Base-by-base conservation (phyloP, 768 basidiomycete genomes). In the Calocera viscosa region DNA sequence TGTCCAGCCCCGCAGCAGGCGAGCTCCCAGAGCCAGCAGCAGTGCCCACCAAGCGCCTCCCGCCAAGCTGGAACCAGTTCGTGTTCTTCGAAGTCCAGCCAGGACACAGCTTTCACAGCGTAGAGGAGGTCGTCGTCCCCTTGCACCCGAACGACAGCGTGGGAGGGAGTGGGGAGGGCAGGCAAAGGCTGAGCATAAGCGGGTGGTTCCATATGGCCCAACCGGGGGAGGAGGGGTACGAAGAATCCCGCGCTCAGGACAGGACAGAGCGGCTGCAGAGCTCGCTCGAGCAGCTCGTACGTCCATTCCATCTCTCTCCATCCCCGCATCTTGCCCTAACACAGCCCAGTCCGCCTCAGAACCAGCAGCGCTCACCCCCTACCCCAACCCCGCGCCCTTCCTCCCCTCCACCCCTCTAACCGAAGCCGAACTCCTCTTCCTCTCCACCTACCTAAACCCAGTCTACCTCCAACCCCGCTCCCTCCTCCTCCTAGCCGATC, bases 201-300 rank as follows among this genome's bases (percentile, higher is more conserved):
- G 95, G 95, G 7, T 98, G 95, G 95, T 98, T 97, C 78, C 95
- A 98, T 74, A 86, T 87, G 26, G 88, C 92, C 0, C 86, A 95
- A 72, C 86, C 89, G 69, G 92, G 90, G 12, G 95, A 98, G 75
- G 89, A 93, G 40, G 94, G 91, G 0, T 92, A 91, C 72, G 80
- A 83, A 60, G 77, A 80, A 0, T 85, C 86, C 49, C 14, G 53
- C 14, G 68, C 77, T 14, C 75, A 78, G 39, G 73, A 72, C 17
- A 72, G 76, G 40, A 75, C 73, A 32, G 71, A 78, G 24, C 80
- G 82, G 64, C 70, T 81, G 34, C 88, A 90, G 76, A 92, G 87
- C 75, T 94, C 93, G 2, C 82, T 94, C 66, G 90, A 94, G 74
- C 95, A 97, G 75, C 87, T 98, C 38, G 94, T 95, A 72, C 76